phyloP scores from a whole-genome alignment of 1,139 yeast genomes.

The Kodamaea ohmeri region DNA sequence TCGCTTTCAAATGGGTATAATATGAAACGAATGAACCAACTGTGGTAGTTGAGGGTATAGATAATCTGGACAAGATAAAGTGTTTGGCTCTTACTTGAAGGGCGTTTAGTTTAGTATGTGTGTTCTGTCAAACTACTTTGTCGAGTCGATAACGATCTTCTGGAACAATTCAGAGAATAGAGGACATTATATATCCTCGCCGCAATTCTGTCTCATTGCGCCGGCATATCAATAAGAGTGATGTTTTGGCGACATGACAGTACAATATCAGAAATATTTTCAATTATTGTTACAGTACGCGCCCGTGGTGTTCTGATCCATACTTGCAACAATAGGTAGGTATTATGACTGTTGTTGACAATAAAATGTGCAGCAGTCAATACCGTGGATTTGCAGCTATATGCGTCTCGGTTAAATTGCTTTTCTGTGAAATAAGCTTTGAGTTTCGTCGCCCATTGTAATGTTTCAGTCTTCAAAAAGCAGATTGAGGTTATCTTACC shows the following conservation, averaged over 20 bases:
- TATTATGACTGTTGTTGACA: neutral
- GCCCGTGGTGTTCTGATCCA: neutral
- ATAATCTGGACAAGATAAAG: neutral
- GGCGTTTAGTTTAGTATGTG: slow-evolving; percentile 1
- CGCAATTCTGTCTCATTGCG: neutral
- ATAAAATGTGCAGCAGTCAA: neutral
- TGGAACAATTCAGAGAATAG: neutral
- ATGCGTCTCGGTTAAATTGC: neutral
- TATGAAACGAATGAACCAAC: slow-evolving; percentile 2
- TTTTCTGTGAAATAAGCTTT: neutral
- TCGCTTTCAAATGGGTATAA: no score
- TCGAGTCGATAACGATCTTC: neutral
- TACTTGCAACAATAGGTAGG: neutral
- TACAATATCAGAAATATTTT: neutral
- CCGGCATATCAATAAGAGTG: neutral
- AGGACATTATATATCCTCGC: slow-evolving; percentile 2
- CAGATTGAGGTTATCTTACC: no score
- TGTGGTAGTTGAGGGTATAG: slow-evolving; percentile 1
- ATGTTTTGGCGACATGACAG: neutral
- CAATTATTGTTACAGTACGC: neutral
- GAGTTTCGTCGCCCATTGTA: no score
- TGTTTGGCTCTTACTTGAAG: neutral
- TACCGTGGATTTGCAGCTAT: neutral
- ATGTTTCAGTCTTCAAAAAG: no score
- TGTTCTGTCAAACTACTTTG: slow-evolving; percentile 1